phyloP scores from a whole-genome alignment of 2,329 filamentous ascomycete genomes.

The Monilinia fructicola region DNA sequence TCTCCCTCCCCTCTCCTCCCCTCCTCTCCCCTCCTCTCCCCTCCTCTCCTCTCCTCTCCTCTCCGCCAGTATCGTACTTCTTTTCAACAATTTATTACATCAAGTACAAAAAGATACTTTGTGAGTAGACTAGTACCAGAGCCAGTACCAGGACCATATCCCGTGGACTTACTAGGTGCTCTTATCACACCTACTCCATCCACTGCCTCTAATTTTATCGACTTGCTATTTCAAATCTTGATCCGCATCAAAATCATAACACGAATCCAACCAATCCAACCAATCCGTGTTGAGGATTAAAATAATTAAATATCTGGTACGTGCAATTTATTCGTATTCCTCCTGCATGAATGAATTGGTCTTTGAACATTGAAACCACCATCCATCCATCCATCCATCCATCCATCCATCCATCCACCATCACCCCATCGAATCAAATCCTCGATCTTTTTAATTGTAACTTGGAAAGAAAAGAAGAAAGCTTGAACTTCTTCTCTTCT shows the following conservation, averaged over 20 bases:
- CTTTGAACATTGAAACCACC: too few relatives aligned
- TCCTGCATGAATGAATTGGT: slow-evolving; percentile 22
- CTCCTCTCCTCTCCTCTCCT: neutral
- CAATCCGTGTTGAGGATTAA: slow-evolving; percentile 9
- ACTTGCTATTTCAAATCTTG: too few relatives aligned
- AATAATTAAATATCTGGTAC: slow-evolving; percentile 24
- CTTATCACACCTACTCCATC: too few relatives aligned
- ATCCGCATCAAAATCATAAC: too few relatives aligned
- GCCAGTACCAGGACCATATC: too few relatives aligned
- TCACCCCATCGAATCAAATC: slow-evolving; percentile 17
- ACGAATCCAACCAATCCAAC: neutral
- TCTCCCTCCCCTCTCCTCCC: too few relatives aligned
- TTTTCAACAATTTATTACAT: too few relatives aligned
- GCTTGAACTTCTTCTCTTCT: slow-evolving; percentile 11
- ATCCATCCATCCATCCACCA: slow-evolving; percentile 1
- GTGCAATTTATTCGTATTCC: slow-evolving; percentile 22
- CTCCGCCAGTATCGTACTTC: neutral
- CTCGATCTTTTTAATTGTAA: neutral
- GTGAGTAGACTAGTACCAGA: too few relatives aligned
- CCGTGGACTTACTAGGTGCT: too few relatives aligned
- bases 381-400: too few relatives aligned
- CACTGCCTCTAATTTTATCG: too few relatives aligned
- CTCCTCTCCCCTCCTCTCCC: neutral
- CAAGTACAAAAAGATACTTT: too few relatives aligned
- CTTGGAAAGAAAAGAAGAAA: neutral